Evolutionary conservation across 352 stramenopile species (phyloP).

Genomic region (Phytophthora niederhauseri): DNA sequence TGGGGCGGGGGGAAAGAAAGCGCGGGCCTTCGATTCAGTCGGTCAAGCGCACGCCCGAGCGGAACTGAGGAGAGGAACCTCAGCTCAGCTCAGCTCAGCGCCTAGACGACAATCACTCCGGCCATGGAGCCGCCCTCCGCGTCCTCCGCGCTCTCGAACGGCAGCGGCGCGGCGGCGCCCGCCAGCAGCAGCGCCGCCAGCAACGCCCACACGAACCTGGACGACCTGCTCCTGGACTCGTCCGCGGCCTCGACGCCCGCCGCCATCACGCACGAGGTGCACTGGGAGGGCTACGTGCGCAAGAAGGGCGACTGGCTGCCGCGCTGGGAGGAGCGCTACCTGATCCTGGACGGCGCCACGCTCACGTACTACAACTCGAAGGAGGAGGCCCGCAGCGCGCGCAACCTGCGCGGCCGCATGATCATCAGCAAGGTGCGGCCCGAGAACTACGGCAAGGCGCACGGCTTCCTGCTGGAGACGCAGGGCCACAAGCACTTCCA

Average conservation of each 20-base stretch:
- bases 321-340: constrained; percentile 90
- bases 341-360: constrained; percentile 83
- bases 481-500: constrained; percentile 90
- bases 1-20: constrained; percentile 23
- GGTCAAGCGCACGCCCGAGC: constrained; percentile 6
- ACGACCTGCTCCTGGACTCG: constrained; percentile 50
- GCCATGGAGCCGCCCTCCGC: neutral
- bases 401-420: constrained; percentile 84
- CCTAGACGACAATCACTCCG: constrained; percentile 27
- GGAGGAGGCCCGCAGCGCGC: constrained; percentile 80
- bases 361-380: constrained; percentile 91
- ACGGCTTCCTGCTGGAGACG: constrained; percentile 90
- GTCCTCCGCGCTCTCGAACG: constrained; percentile 28
- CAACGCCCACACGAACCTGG: neutral
- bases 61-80: neutral
- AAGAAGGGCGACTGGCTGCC: constrained; percentile 92
- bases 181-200: no score
- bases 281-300: constrained; percentile 90
- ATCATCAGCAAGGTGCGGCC: constrained; percentile 80
- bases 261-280: constrained; percentile 69
- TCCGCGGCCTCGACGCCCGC: constrained; percentile 44
- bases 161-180: no score
- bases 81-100: neutral
- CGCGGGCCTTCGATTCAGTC: constrained; percentile 37
- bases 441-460: constrained; percentile 89